A percentile compares a stretch with the other conserved stretches of the same genome.
These are phyloP conservation scores for Cryptococcus sp. DNA, from an alignment of 1,284 basidiomycete species.

Conservation along the genomic window DNA sequence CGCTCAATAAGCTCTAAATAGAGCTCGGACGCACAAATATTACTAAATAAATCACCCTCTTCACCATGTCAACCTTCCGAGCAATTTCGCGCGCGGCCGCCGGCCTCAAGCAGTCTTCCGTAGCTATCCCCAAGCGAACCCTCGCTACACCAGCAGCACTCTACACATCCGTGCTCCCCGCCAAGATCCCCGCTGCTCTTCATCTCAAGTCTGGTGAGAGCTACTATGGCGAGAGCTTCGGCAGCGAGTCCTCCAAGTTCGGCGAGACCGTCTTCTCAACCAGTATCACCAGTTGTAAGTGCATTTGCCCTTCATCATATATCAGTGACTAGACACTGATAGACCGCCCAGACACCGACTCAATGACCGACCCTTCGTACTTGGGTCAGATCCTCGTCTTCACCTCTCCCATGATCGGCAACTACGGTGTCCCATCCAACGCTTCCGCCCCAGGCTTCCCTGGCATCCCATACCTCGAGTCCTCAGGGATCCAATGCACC, in stretches of 20 bases:
- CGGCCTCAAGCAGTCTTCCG: slow-evolving; percentile 9
- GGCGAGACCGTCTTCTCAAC: slow-evolving; percentile 99
- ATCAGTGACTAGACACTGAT: not conserved
- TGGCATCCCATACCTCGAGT: slow-evolving; percentile 89
- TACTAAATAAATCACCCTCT: not conserved
- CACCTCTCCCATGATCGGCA: slow-evolving; percentile 96
- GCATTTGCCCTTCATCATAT: not conserved
- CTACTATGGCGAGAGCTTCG: slow-evolving; percentile 87
- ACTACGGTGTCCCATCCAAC: slow-evolving; percentile 94
- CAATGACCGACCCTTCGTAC: slow-evolving; percentile 99
- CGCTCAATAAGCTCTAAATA: slow-evolving; percentile 39
- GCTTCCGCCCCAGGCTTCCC: slow-evolving; percentile 74
- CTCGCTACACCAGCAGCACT: slow-evolving; percentile 34
- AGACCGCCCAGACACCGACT: slow-evolving; percentile 78
- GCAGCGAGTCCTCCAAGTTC: slow-evolving; percentile 81
- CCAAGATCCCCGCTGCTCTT: slow-evolving; percentile 72
- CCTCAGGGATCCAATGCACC: slow-evolving; percentile 83
- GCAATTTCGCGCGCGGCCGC: slow-evolving; percentile 13
- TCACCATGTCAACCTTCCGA: slow-evolving; percentile 24
- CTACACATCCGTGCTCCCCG: slow-evolving; percentile 44
- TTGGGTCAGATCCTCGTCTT: slow-evolving; percentile 97
- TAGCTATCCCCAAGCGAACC: slow-evolving; percentile 20
- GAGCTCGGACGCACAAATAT: not conserved
- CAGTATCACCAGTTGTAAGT: slow-evolving; percentile 92
- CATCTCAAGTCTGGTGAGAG: slow-evolving; percentile 93